Evolutionary conservation across 169 alveolate genomes (phyloP), one percentile per base, ranked within the genome.

Genomic region (Plasmodium chabaudi): DNA sequence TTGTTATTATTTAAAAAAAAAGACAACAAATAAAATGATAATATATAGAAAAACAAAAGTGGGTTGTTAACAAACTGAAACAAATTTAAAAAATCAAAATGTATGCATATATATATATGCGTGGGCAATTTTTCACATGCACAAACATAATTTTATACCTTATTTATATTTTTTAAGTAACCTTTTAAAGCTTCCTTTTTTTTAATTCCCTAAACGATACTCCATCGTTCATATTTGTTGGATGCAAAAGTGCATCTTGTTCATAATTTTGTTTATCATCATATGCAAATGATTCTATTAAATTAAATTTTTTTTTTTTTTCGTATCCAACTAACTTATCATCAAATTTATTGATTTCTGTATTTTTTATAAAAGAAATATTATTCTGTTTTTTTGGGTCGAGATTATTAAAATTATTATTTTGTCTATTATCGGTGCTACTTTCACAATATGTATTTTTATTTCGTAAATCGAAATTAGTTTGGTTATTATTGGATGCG

Each of bases 251-350:
- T 39, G 7, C 9, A 23, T 68, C 57, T 49, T 25, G 42, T 46
- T 82, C 82, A 69, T 53, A 46, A 39, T 82, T 57, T 82, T 82
- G 42, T 15, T 67, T 82, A 56, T 82, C 15, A 46, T 82, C 67
- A 67, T 82, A 82, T 19, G 84, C 15, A 67, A 82, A 82, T 15
- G 90, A 65, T 34, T 82, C 90, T 15, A 82, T 67, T 23, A 82
- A 44, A 82, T 68, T 57, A 2, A 82, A 68, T 56, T 82, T 82
- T 49, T 82, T 82, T 82, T 82, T 82, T 65, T 82, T 82, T 51
- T 68, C 90, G 27, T 68, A 55, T 67, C 34, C 25, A 55, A 39
- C 53, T 15, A 47, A 51, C 44, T 60, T 68, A 13, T 39, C 74
- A 15, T 19, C 56, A 21, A 19, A 25, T 4, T 9, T 63, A 51